Percentiles rank a stretch among this genome's conserved stretches.
Conservation (phyloP, 2,329 filamentous ascomycete genomes). For the Aspergillus novoparasiticus region DNA sequence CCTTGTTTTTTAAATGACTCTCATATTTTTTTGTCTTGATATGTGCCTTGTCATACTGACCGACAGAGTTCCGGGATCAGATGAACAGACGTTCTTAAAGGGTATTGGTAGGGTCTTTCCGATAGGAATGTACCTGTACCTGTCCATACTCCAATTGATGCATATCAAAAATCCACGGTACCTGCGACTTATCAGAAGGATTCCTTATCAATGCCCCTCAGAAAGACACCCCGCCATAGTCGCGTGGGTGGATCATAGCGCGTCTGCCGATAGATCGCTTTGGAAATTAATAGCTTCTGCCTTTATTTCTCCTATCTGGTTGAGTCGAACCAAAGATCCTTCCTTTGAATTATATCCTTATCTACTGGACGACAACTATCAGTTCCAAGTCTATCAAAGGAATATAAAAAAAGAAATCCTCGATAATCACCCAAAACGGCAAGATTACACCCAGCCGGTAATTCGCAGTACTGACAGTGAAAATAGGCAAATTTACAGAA, state of each 20-base stretch:
- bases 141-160: not conserved
- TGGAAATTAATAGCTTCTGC: not conserved
- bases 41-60: not conserved
- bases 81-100: not conserved
- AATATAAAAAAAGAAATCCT: not conserved
- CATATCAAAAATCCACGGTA: constrained; percentile 2
- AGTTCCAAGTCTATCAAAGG: not conserved
- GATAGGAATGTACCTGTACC: not conserved
- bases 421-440: constrained; percentile 11
- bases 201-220: constrained; percentile 27
- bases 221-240: constrained; percentile 23
- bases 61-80: not conserved
- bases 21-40: not conserved
- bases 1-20: not conserved
- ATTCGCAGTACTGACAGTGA: not conserved
- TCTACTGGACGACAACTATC: not conserved
- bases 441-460: constrained; percentile 7
- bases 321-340: not conserved
- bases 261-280: constrained; percentile 22
- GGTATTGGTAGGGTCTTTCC: not conserved
- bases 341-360: constrained; percentile 2
- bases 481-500: constrained; percentile 8
- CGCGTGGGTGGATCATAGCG: constrained; percentile 26
- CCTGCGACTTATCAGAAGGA: constrained; percentile 22
- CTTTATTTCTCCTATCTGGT: constrained; percentile 3